Conservation (phyloP, 352 stramenopile genomes). For the Nothophytophthora sp. region DNA sequence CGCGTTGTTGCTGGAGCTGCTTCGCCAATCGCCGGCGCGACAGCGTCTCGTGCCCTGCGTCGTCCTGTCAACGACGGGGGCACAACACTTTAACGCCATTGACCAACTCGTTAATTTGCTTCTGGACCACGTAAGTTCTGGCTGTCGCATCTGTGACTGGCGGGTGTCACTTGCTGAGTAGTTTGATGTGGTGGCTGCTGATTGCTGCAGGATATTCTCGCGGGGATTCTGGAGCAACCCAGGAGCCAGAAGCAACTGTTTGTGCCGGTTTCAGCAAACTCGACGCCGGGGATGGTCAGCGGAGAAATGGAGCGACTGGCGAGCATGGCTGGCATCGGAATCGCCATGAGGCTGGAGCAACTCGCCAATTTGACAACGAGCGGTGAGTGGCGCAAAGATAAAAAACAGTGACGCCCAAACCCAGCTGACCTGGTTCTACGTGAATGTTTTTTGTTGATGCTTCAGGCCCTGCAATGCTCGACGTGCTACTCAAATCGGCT, state of each 20-base stretch:
- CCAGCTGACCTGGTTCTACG: no score
- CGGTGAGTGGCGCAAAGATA: not conserved
- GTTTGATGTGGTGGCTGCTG: not conserved
- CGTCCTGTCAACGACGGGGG: slow-evolving; percentile 6
- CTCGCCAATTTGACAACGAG: slow-evolving; percentile 4
- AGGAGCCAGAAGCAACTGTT: slow-evolving; percentile 9
- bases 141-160: not conserved
- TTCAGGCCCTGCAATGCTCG: slow-evolving; percentile 13
- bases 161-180: not conserved
- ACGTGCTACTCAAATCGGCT: slow-evolving; percentile 22
- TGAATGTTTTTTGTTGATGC: not conserved
- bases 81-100: slow-evolving; percentile 32
- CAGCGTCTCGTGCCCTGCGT: slow-evolving; percentile 4
- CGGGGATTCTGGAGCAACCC: slow-evolving; percentile 1
- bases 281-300: slow-evolving; percentile 5
- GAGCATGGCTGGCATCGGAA: not conserved
- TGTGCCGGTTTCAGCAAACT: slow-evolving; percentile 4
- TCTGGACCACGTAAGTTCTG: slow-evolving; percentile 17
- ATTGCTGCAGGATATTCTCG: slow-evolving; percentile 2
- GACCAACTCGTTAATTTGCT: slow-evolving; percentile 31
- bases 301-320: slow-evolving; percentile 10
- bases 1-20: slow-evolving; percentile 24
- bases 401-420: not conserved
- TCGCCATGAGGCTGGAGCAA: slow-evolving; percentile 5
- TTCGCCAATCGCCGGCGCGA: not conserved